Evolutionary conservation across 805 yeast species (phyloP).

Genomic region (Candida chauliodis): DNA sequence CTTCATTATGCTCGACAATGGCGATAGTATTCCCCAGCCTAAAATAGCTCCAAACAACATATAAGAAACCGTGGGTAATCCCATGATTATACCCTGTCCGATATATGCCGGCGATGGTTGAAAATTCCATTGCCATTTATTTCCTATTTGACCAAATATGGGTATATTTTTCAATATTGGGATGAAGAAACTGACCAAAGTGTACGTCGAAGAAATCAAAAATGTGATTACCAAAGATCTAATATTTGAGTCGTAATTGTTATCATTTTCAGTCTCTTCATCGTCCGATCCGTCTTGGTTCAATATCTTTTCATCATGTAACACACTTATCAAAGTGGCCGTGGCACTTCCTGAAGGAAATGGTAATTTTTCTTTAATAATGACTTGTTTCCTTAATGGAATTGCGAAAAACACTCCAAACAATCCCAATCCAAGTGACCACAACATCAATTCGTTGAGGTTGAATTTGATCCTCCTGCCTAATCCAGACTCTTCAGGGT

Average conservation of each 20-base stretch:
- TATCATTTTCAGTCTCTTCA: slow-evolving; percentile 5
- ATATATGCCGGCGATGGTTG: slow-evolving; percentile 97
- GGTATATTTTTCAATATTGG: slow-evolving; percentile 72
- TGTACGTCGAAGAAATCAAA: slow-evolving; percentile 64
- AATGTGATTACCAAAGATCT: slow-evolving; percentile 61
- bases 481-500: slow-evolving; percentile 72
- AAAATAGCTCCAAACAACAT: slow-evolving; percentile 86
- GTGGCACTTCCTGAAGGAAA: slow-evolving; percentile 97
- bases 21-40: slow-evolving; percentile 94
- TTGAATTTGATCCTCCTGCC: slow-evolving; percentile 31
- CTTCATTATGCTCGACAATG: slow-evolving; percentile 59
- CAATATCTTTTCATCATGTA: slow-evolving; percentile 65
- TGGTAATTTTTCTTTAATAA: slow-evolving; percentile 80
- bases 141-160: slow-evolving; percentile 64
- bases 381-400: slow-evolving; percentile 80
- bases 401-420: slow-evolving; percentile 96
- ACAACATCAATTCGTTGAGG: slow-evolving; percentile 57
- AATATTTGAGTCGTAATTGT: slow-evolving; percentile 44
- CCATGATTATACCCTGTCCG: slow-evolving; percentile 98
- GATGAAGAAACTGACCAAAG: slow-evolving; percentile 65
- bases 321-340: slow-evolving; percentile 84
- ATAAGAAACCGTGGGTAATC: slow-evolving; percentile 81
- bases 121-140: slow-evolving; percentile 76
- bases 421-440: slow-evolving; percentile 86
- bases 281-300: slow-evolving; percentile 23